Percentiles rank a stretch among this genome's conserved stretches.
Evolutionary conservation across 108 stramenopile genomes (phyloP).

Genomic region (Cylindrotheca closterium): DNA sequence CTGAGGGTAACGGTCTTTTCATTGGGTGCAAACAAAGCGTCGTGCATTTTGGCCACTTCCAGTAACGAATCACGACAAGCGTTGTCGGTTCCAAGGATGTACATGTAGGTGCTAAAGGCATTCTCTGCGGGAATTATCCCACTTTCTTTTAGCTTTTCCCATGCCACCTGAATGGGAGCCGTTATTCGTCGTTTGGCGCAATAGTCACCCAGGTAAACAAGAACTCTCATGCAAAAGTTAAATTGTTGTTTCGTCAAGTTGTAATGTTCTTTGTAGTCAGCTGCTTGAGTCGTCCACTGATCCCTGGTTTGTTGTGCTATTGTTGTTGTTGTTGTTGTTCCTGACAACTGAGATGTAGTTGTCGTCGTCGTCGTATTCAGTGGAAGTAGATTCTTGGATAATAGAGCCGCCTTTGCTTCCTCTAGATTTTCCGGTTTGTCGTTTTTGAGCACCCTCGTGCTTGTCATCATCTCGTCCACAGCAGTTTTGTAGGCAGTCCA

Average conservation of each 20-base stretch:
- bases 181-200: constrained; percentile 39
- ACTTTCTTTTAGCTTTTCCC: constrained; percentile 52
- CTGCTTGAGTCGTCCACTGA: constrained; percentile 4
- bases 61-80: constrained; percentile 26
- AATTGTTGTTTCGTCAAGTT: constrained; percentile 36
- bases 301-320: background rate
- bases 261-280: constrained; percentile 14
- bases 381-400: constrained; percentile 3
- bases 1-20: constrained; percentile 74
- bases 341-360: too few relatives aligned
- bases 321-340: too few relatives aligned
- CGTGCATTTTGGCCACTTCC: constrained; percentile 79
- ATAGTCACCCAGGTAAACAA: constrained; percentile 45
- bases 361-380: too few relatives aligned
- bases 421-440: constrained; percentile 4
- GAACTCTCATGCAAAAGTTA: constrained; percentile 23
- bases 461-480: constrained; percentile 21
- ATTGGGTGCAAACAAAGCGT: constrained; percentile 63
- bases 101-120: constrained; percentile 52
- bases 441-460: constrained; percentile 1
- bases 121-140: constrained; percentile 42
- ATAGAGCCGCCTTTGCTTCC: background rate
- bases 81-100: constrained; percentile 31
- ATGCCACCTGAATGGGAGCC: constrained; percentile 36
- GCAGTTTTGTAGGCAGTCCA: constrained; percentile 20